Percentiles rank a stretch among this genome's conserved stretches.
phyloP scores from a whole-genome alignment of 2,329 filamentous ascomycete genomes.

The Aspergillus sp. region DNA sequence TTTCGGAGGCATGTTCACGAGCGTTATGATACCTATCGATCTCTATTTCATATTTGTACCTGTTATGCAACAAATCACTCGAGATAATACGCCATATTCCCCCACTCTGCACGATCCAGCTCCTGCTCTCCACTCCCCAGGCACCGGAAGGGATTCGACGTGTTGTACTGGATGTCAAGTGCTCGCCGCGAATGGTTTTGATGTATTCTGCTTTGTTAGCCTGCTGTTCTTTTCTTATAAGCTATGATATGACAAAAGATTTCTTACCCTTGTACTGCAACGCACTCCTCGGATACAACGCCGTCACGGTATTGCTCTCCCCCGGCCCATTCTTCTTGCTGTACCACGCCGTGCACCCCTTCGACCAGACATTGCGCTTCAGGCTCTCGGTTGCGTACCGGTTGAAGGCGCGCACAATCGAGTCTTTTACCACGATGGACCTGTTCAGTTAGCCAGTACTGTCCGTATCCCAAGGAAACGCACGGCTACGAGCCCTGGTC shows the following conservation, averaged over 20 bases:
- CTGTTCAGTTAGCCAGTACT: background rate
- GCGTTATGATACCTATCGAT: background rate
- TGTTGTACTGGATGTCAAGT: slow-evolving; percentile 24
- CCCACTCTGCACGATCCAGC: slow-evolving; percentile 15
- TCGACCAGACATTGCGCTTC: slow-evolving; percentile 31
- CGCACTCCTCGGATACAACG: slow-evolving; percentile 31
- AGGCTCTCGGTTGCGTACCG: slow-evolving; percentile 27
- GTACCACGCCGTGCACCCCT: slow-evolving; percentile 34
- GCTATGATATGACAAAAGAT: background rate
- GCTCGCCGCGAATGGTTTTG: slow-evolving; percentile 21
- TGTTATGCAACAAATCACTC: background rate
- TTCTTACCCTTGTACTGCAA: slow-evolving; percentile 28
- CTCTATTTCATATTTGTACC: no score
- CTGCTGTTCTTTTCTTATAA: background rate
- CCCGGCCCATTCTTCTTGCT: slow-evolving; percentile 15
- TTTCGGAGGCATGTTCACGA: background rate
- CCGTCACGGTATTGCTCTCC: slow-evolving; percentile 24
- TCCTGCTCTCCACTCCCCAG: slow-evolving; percentile 22
- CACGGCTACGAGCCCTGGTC: no score
- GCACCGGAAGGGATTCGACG: slow-evolving; percentile 20
- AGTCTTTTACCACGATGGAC: slow-evolving; percentile 23
- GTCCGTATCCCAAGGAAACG: background rate
- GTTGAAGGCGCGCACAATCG: slow-evolving; percentile 27
- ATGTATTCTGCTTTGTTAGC: slow-evolving; percentile 14
- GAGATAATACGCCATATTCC: slow-evolving; percentile 21